Evolutionary conservation across 345 rosid species (phyloP).

Genomic region (Euclidium syriacum): DNA sequence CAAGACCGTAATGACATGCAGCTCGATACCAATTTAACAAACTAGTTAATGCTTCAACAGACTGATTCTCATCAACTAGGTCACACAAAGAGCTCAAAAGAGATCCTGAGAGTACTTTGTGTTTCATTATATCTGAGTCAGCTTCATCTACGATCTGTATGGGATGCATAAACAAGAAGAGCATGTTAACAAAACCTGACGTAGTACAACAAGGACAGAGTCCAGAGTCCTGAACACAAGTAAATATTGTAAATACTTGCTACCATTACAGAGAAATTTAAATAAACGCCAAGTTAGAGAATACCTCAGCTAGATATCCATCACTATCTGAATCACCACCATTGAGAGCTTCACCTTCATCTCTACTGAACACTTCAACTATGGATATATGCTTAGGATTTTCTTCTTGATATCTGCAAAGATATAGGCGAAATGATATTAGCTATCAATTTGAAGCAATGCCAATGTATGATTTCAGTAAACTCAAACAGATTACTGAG

Average conservation of each 20-base stretch:
- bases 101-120: slow-evolving; percentile 42
- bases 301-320: slow-evolving; percentile 79
- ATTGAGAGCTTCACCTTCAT: slow-evolving; percentile 33
- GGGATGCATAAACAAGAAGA: slow-evolving; percentile 28
- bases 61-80: slow-evolving; percentile 49
- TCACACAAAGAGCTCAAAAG: slow-evolving; percentile 44
- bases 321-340: slow-evolving; percentile 74
- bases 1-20: slow-evolving; percentile 67
- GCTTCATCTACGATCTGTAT: slow-evolving; percentile 32
- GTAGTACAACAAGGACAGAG: neutral
- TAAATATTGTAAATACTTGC: slow-evolving; percentile 14
- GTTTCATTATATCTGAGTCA: slow-evolving; percentile 19
- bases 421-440: neutral
- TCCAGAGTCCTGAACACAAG: slow-evolving; percentile 42
- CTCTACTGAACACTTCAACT: slow-evolving; percentile 51
- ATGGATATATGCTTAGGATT: slow-evolving; percentile 39
- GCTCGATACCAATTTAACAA: slow-evolving; percentile 73
- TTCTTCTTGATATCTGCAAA: slow-evolving; percentile 41
- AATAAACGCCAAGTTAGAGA: slow-evolving; percentile 17
- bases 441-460: neutral
- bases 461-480: neutral
- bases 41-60: slow-evolving; percentile 50
- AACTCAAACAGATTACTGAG: neutral
- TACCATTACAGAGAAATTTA: neutral
- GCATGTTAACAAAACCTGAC: neutral